Percentiles rank a stretch among this genome's conserved stretches.
These are phyloP conservation scores for Leishmania aethiopica DNA, from an alignment of 208 protist species.

Conservation along the genomic window DNA sequence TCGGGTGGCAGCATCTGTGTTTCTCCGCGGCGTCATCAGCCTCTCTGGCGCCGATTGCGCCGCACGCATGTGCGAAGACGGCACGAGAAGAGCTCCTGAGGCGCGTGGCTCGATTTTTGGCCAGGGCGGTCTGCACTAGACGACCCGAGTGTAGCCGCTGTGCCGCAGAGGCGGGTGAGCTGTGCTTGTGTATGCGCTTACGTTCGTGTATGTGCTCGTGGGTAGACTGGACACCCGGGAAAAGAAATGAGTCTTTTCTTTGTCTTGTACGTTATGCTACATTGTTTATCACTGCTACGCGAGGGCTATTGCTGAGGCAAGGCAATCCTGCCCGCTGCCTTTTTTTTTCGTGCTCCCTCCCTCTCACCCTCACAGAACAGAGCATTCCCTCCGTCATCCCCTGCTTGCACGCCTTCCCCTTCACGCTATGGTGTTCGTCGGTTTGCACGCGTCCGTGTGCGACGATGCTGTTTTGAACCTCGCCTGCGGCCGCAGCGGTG, in stretches of 20 bases:
- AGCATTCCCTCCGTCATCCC: background rate
- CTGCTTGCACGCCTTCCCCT: too few species aligned
- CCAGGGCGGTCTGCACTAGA: background rate
- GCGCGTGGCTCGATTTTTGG: background rate
- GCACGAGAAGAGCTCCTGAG: background rate
- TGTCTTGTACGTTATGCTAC: background rate
- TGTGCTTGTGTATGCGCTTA: background rate
- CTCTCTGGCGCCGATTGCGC: background rate
- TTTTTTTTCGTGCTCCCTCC: background rate
- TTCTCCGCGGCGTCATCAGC: background rate
- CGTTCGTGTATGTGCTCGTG: background rate
- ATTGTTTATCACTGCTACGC: background rate
- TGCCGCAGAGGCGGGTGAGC: background rate
- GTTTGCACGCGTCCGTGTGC: background rate
- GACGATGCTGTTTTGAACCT: background rate
- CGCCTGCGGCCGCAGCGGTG: background rate
- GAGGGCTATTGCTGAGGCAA: background rate
- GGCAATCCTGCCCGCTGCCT: background rate
- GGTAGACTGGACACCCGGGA: background rate
- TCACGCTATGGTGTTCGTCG: background rate
- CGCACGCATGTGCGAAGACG: background rate
- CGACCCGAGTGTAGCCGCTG: background rate
- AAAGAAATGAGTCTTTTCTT: background rate
- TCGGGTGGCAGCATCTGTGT: background rate
- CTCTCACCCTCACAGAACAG: background rate